These are phyloP conservation scores for Cytospora chrysosperma DNA, from an alignment of 2,329 filamentous ascomycete genomes.

Conservation along the genomic window DNA sequence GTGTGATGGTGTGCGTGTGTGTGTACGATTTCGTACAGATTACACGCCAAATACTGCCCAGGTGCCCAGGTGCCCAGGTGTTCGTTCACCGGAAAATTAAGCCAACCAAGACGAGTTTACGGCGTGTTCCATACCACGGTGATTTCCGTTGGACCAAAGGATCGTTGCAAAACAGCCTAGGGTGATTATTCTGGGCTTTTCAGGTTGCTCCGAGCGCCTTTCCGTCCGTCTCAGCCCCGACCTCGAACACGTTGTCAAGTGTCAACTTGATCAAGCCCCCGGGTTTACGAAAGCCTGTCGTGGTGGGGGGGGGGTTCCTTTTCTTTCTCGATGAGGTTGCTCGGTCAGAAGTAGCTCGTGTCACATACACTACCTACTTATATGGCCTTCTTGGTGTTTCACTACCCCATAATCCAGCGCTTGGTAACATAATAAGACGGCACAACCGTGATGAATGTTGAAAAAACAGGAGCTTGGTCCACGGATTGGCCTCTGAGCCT, in stretches of 20 bases:
- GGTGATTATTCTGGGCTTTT: neutral
- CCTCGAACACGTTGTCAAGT: neutral
- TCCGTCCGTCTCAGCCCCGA: neutral
- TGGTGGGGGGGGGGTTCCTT: too few species aligned
- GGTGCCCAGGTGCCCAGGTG: too few species aligned
- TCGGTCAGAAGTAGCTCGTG: neutral
- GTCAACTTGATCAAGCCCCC: neutral
- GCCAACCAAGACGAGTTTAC: neutral
- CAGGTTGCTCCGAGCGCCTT: neutral
- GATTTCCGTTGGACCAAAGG: neutral
- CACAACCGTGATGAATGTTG: neutral
- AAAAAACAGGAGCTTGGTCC: conserved; percentile 5
- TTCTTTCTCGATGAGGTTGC: neutral
- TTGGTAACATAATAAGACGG: neutral
- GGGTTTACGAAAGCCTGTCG: neutral
- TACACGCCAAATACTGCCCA: neutral
- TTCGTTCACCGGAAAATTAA: neutral
- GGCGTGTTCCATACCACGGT: neutral
- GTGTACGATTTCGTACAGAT: too few species aligned
- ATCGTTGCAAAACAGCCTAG: neutral
- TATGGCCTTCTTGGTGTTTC: neutral
- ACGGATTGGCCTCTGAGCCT: conserved; percentile 11
- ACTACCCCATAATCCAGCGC: neutral
- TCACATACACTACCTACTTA: too few species aligned
- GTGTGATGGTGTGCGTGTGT: too few species aligned